These are phyloP conservation scores for Aureoboletus auriporus DNA, from an alignment of 768 basidiomycete genomes.

Conservation along the genomic window DNA sequence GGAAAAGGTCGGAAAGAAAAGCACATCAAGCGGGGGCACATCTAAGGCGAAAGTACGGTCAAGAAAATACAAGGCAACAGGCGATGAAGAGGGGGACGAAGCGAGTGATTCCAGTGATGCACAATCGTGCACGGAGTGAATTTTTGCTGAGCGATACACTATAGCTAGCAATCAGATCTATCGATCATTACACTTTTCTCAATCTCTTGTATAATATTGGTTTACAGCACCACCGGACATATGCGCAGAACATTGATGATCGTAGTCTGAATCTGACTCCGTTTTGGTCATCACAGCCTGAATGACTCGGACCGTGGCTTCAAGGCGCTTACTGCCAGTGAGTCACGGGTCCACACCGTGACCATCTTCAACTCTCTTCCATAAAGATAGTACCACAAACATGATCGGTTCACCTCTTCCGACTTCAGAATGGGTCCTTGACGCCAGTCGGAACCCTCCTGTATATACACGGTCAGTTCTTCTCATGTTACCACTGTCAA, in stretches of 20 bases:
- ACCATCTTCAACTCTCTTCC: no score
- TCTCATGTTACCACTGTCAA: background rate
- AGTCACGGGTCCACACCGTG: no score
- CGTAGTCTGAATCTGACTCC: no score
- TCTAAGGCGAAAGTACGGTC: conserved; percentile 4
- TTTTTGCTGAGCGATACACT: no score
- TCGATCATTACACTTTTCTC: background rate
- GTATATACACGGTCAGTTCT: conserved; percentile 16
- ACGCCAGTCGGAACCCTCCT: conserved; percentile 3
- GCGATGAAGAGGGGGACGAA: conserved; percentile 8
- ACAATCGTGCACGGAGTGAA: background rate
- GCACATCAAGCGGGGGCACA: background rate
- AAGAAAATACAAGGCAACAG: conserved; percentile 4
- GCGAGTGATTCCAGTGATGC: conserved; percentile 1
- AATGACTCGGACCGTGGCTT: no score
- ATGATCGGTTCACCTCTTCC: background rate
- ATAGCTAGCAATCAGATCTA: background rate
- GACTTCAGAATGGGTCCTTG: conserved; percentile 5
- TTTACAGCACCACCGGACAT: no score
- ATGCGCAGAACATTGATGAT: no score
- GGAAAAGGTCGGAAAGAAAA: conserved; percentile 2
- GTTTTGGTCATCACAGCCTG: no score
- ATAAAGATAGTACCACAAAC: no score
- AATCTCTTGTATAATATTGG: no score
- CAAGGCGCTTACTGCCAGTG: no score